These are phyloP conservation scores for Picea sitchensis DNA, from an alignment of 75 land plant genomes.

Conservation along the genomic window DNA sequence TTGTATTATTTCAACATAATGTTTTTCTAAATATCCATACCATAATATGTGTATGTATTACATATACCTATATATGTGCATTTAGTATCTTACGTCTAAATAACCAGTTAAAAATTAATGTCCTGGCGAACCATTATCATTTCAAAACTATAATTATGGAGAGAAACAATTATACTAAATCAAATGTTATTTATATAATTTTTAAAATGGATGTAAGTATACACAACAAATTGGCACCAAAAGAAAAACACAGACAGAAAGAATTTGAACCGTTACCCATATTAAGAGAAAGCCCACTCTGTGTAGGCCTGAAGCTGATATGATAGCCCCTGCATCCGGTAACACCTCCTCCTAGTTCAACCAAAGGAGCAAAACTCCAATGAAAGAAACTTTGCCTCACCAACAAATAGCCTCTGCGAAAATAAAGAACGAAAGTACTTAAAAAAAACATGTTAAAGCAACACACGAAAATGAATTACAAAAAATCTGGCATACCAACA, in stretches of 20 bases:
- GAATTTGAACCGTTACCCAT: slow-evolving; percentile 32
- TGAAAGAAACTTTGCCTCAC: slow-evolving; percentile 61
- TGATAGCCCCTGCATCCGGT: slow-evolving; percentile 62
- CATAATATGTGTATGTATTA: too few species aligned
- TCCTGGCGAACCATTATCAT: too few species aligned
- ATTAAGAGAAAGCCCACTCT: slow-evolving; percentile 57
- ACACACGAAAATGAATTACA: background rate
- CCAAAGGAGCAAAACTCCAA: slow-evolving; percentile 28
- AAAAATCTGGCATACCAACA: background rate
- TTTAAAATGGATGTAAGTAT: too few species aligned
- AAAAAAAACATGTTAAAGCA: background rate
- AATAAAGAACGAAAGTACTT: background rate
- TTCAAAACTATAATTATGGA: background rate
- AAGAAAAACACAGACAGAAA: background rate
- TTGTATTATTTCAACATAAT: too few species aligned
- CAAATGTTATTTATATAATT: too few species aligned
- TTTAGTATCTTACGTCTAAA: too few species aligned
- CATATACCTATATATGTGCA: too few species aligned
- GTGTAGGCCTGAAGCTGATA: slow-evolving; percentile 51
- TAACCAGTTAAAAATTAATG: too few species aligned
- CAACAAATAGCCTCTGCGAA: slow-evolving; percentile 60
- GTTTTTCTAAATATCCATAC: too few species aligned
- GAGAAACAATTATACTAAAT: background rate
- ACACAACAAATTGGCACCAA: background rate
- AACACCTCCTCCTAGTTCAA: slow-evolving; percentile 68